phyloP scores from a whole-genome alignment of 345 rosid species.

The Geranium rotundifolium region DNA sequence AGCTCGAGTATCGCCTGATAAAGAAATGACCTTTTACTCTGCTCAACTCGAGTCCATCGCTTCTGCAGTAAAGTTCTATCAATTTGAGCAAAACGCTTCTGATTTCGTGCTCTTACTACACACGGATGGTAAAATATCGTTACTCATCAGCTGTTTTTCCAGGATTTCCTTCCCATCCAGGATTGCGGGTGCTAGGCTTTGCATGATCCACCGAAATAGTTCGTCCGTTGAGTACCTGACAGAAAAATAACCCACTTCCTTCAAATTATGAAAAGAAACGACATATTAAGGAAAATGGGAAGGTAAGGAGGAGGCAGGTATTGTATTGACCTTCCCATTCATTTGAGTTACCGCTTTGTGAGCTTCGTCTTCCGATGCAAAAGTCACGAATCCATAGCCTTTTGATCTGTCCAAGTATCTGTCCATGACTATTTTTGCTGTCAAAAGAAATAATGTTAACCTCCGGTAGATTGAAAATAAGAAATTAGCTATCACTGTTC shows the following conservation, averaged over 20 bases:
- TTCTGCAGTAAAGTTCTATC: too few species aligned
- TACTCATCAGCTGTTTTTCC: slow-evolving; percentile 11
- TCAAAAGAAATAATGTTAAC: not conserved
- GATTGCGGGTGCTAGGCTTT: slow-evolving; percentile 28
- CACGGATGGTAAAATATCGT: too few species aligned
- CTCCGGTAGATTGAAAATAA: too few species aligned
- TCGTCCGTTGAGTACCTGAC: slow-evolving; percentile 55
- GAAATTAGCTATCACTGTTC: too few species aligned
- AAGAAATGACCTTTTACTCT: too few species aligned
- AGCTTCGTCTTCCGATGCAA: slow-evolving; percentile 74
- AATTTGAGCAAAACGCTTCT: too few species aligned
- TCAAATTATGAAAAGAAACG: too few species aligned
- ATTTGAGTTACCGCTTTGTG: slow-evolving; percentile 42
- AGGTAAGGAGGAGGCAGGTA: not conserved
- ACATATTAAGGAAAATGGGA: not conserved
- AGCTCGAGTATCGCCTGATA: too few species aligned
- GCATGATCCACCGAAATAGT: slow-evolving; percentile 62
- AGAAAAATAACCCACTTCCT: not conserved
- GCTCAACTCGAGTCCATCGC: not conserved
- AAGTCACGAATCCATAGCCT: slow-evolving; percentile 84
- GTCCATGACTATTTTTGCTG: slow-evolving; percentile 61
- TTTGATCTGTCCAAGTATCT: slow-evolving; percentile 56
- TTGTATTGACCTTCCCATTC: slow-evolving; percentile 54
- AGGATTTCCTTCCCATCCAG: slow-evolving; percentile 71
- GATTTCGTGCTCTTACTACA: too few species aligned